Evolutionary conservation across 306 rosid species (phyloP).

Genomic region (Fragaria ananassa): DNA sequence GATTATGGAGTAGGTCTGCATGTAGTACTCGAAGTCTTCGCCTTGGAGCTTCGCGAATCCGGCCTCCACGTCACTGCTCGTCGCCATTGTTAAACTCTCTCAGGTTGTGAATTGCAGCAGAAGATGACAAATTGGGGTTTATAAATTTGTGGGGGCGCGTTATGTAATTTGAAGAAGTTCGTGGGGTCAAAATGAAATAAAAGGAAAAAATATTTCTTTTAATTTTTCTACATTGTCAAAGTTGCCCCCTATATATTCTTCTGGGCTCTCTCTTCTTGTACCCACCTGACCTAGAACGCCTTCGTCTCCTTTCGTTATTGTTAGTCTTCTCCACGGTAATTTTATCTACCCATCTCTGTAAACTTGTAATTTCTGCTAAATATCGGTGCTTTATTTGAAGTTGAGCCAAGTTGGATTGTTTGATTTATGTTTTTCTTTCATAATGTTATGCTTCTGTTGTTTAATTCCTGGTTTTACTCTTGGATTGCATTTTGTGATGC

Average conservation of each 20-base stretch:
- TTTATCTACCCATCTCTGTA: background rate
- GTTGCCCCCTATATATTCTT: background rate
- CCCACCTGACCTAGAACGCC: background rate
- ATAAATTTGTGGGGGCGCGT: background rate
- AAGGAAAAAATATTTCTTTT: background rate
- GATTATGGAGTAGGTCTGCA: constrained; percentile 96
- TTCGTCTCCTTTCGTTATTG: background rate
- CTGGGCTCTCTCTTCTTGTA: background rate
- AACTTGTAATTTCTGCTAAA: background rate
- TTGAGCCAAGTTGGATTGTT: background rate
- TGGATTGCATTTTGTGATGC: background rate
- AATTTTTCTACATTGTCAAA: background rate
- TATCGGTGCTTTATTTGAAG: background rate
- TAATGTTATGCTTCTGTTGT: background rate
- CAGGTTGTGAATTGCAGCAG: background rate
- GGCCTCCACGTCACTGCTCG: constrained; percentile 81
- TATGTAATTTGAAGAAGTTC: background rate
- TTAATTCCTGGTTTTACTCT: background rate
- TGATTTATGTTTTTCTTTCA: background rate
- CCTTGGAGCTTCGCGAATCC: constrained; percentile 98
- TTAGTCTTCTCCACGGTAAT: constrained; percentile 4
- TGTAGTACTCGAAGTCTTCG: constrained; percentile 97
- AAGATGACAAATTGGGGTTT: constrained; percentile 1
- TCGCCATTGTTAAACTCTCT: constrained; percentile 27
- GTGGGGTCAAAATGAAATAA: background rate